Evolutionary conservation across 2,329 filamentous ascomycete species (phyloP).

Genomic region (Colletotrichum sp.): DNA sequence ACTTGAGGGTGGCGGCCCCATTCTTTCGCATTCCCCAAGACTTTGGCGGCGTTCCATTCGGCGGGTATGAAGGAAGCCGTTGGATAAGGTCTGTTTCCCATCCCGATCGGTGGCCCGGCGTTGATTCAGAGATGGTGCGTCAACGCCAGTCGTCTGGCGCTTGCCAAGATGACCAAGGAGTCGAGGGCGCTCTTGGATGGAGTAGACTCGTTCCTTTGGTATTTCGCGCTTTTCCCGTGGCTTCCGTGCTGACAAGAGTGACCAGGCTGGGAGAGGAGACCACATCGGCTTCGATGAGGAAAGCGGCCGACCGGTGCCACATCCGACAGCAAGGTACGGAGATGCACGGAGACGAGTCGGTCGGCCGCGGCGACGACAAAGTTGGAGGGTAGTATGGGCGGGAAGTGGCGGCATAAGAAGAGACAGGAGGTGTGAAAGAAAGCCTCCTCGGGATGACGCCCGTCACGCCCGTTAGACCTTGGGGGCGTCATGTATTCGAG

Average conservation of each 20-base stretch:
- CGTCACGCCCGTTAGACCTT: background rate
- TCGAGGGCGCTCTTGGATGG: background rate
- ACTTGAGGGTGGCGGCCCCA: constrained; percentile 2
- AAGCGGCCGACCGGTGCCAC: background rate
- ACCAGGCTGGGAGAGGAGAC: background rate
- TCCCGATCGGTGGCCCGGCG: constrained; percentile 10
- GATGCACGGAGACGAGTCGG: background rate
- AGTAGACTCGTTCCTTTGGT: background rate
- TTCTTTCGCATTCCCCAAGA: background rate
- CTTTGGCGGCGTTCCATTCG: background rate
- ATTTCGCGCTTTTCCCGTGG: background rate
- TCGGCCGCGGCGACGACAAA: background rate
- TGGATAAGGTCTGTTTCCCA: background rate
- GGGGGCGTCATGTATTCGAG: background rate
- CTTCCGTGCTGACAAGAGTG: background rate
- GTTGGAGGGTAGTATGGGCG: background rate
- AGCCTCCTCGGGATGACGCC: background rate
- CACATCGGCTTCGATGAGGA: background rate
- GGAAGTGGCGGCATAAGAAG: background rate
- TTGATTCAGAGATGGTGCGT: background rate
- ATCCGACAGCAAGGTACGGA: background rate
- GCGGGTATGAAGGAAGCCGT: constrained; percentile 1
- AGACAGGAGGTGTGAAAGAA: background rate
- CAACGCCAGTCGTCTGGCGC: background rate
- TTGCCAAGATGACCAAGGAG: background rate